phyloP scores from a whole-genome alignment of 306 rosid genomes.

The Leucaena leucocephala region DNA sequence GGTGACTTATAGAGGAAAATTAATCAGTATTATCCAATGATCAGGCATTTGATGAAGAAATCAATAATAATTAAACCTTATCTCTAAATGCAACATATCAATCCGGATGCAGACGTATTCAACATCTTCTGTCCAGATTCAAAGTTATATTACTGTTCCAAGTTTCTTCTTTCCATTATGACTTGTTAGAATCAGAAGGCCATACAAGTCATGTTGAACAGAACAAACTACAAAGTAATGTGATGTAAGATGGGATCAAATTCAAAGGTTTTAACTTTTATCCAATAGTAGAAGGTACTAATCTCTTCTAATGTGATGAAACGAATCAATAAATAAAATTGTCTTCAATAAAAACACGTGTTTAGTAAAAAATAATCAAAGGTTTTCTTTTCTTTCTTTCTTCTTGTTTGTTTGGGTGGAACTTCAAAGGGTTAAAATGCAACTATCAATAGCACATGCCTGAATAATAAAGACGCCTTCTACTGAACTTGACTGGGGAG shows the following conservation, averaged over 20 bases:
- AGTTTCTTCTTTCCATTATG: not conserved
- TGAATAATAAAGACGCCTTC: not conserved
- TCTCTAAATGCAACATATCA: slow-evolving; percentile 4
- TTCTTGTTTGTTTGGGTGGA: not conserved
- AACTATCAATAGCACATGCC: not conserved
- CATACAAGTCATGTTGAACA: not conserved
- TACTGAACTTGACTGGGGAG: not conserved
- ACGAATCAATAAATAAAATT: too few relatives aligned
- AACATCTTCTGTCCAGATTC: not conserved
- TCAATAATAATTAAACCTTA: slow-evolving; percentile 6
- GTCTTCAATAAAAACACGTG: too few relatives aligned
- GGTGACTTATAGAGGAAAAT: not conserved
- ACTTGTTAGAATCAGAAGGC: not conserved
- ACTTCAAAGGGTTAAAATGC: not conserved
- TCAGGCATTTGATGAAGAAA: not conserved
- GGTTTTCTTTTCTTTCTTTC: not conserved
- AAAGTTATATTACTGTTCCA: not conserved
- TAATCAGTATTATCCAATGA: not conserved
- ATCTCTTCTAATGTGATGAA: too few relatives aligned
- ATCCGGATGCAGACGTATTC: not conserved
- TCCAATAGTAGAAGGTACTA: too few relatives aligned
- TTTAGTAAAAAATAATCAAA: too few relatives aligned
- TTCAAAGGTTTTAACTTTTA: not conserved
- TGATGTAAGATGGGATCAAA: not conserved
- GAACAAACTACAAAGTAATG: too few relatives aligned